A percentile compares a stretch with the other conserved stretches of the same genome.
Evolutionary conservation across 2,329 filamentous ascomycete genomes (phyloP).

Genomic region (Aureobasidium musti): DNA sequence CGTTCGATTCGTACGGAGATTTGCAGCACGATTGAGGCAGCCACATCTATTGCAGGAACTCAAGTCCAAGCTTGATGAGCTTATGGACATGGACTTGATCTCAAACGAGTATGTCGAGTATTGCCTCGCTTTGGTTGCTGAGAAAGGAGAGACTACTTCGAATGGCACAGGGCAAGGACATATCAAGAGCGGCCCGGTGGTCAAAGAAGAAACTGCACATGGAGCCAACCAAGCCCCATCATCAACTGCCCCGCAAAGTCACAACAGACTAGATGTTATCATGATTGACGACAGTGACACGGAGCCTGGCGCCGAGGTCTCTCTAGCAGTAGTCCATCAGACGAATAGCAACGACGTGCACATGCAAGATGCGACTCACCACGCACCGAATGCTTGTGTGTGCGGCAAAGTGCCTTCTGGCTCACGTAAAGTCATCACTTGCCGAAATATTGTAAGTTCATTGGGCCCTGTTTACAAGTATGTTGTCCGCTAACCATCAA

Average conservation of each 20-base stretch:
- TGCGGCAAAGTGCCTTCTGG: constrained; percentile 32
- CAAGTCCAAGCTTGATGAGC: constrained; percentile 40
- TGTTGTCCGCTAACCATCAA: neutral
- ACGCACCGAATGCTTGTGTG: constrained; percentile 28
- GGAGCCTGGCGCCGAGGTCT: constrained; percentile 21
- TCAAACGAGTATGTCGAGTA: constrained; percentile 33
- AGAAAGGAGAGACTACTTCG: neutral
- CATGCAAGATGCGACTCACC: neutral
- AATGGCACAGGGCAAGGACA: neutral
- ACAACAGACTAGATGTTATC: neutral
- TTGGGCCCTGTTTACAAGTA: neutral
- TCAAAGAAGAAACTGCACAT: neutral
- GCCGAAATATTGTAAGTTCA: constrained; percentile 34
- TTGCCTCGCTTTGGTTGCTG: constrained; percentile 5
- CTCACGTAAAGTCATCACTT: constrained; percentile 32
- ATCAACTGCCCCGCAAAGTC: neutral
- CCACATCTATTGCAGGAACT: constrained; percentile 38
- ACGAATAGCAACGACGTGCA: neutral
- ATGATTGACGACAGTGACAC: constrained; percentile 20
- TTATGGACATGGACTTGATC: constrained; percentile 40
- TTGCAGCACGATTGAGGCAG: constrained; percentile 34
- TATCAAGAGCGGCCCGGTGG: neutral
- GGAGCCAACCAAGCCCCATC: neutral
- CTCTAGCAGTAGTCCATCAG: neutral
- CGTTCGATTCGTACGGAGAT: constrained; percentile 44